Conservation (phyloP, 176 grass and related monocot species). For the Calamus simplicifolius region DNA sequence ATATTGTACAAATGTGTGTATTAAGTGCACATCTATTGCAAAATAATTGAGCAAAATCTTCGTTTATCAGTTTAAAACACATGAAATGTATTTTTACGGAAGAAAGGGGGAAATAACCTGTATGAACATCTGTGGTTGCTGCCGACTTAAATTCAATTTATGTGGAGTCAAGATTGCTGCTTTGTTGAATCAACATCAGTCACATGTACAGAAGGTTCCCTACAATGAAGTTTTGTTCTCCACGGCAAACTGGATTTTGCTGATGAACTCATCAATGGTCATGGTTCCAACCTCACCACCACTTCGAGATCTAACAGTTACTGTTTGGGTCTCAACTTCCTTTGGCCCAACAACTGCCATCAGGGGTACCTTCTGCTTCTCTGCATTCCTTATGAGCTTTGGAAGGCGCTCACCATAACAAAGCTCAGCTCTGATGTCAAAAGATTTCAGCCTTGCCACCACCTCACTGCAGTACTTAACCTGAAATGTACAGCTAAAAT, state of each 20-base stretch:
- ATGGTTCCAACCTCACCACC: constrained; percentile 66
- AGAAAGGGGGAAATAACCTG: too few species aligned
- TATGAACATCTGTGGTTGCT: too few species aligned
- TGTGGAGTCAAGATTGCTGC: too few species aligned
- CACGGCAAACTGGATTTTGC: constrained; percentile 28
- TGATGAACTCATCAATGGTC: constrained; percentile 58
- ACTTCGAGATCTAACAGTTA: constrained; percentile 74
- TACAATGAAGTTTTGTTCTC: constrained; percentile 41
- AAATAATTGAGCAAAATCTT: too few species aligned
- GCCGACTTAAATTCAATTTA: too few species aligned
- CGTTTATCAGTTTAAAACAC: too few species aligned
- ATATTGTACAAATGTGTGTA: too few species aligned
- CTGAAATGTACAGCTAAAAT: constrained; percentile 29
- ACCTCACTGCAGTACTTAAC: constrained; percentile 70
- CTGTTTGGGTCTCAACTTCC: constrained; percentile 55
- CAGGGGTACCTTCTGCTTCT: constrained; percentile 77
- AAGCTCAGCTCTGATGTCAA: constrained; percentile 60
- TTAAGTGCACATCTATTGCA: too few species aligned
- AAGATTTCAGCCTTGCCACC: constrained; percentile 52
- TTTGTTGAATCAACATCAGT: too few species aligned
- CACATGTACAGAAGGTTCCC: background rate
- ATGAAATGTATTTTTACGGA: too few species aligned
- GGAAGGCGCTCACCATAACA: constrained; percentile 79
- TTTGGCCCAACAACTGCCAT: constrained; percentile 90
- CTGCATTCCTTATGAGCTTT: constrained; percentile 81